Conservation (phyloP, 495 filamentous ascomycete species). For the Penicillium egyptiacum region DNA sequence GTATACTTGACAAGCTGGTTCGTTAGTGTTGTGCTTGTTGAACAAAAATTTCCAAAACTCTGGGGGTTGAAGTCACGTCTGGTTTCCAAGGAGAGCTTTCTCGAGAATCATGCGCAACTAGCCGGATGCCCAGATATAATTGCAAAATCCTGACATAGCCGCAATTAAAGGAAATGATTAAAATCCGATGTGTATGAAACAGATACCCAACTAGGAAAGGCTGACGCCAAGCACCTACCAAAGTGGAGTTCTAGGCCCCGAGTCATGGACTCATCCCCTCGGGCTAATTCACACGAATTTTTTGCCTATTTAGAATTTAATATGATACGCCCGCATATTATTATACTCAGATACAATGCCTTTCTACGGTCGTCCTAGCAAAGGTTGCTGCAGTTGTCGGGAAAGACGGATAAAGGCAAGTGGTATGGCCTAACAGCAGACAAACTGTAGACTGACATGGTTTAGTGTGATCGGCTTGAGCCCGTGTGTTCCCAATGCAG, state of each 20-base stretch:
- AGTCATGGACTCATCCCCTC: neutral
- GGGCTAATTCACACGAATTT: neutral
- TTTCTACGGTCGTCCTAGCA: constrained; percentile 27
- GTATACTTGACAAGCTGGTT: neutral
- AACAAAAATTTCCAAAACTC: neutral
- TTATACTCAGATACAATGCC: constrained; percentile 18
- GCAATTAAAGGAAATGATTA: neutral
- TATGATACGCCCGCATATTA: neutral
- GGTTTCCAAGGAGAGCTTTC: neutral
- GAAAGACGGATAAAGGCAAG: constrained; percentile 27
- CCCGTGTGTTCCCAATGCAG: constrained; percentile 29
- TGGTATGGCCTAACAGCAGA: neutral
- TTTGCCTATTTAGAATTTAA: constrained; percentile 5
- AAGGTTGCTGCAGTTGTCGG: constrained; percentile 26
- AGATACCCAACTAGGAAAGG: constrained; percentile 10
- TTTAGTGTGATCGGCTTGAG: constrained; percentile 27
- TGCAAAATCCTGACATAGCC: neutral
- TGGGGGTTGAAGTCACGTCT: neutral
- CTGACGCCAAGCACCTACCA: neutral
- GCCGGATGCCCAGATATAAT: neutral
- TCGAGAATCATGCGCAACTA: neutral
- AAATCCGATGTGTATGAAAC: neutral
- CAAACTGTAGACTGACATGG: neutral
- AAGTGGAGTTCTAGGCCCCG: neutral
- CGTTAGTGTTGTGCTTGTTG: neutral